Conservation (phyloP, 2,329 filamentous ascomycete genomes). For the Paraphaeosphaeria minitans region DNA sequence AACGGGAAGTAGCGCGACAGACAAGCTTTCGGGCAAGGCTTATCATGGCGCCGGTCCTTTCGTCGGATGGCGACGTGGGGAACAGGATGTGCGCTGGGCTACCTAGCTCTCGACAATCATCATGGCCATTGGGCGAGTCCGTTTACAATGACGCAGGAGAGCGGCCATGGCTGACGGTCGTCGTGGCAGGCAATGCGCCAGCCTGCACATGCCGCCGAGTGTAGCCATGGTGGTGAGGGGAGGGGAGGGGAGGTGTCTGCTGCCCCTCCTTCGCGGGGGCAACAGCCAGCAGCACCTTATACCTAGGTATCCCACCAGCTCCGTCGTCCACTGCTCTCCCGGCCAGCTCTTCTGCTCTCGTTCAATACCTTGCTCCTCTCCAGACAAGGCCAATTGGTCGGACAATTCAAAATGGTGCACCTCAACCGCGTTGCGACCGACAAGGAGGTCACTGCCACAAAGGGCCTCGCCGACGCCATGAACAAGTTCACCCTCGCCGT, state of each 20-base stretch:
- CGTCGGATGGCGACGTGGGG: constrained; percentile 1
- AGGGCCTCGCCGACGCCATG: constrained; percentile 24
- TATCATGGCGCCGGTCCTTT: constrained; percentile 1
- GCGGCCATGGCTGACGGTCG: constrained; percentile 1
- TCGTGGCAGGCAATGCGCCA: not conserved
- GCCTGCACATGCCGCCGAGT: no score
- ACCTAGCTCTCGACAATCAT: not conserved
- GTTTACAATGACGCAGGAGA: not conserved
- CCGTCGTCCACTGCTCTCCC: not conserved
- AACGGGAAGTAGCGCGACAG: not conserved
- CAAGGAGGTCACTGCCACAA: constrained; percentile 43
- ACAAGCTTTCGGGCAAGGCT: constrained; percentile 8
- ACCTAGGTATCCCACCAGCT: not conserved
- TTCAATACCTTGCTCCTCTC: not conserved
- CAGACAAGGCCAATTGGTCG: not conserved
- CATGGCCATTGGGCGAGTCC: not conserved
- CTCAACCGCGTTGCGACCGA: constrained; percentile 52
- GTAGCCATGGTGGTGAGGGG: no score
- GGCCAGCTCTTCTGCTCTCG: not conserved
- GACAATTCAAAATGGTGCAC: constrained; percentile 52
- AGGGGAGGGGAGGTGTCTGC: no score
- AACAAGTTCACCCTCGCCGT: constrained; percentile 32
- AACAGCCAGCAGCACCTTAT: constrained; percentile 3
- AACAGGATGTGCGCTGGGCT: not conserved
- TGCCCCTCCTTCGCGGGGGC: constrained; percentile 6